Evolutionary conservation across 2,329 filamentous ascomycete genomes (phyloP).

Genomic region (Albifimbria verrucaria): DNA sequence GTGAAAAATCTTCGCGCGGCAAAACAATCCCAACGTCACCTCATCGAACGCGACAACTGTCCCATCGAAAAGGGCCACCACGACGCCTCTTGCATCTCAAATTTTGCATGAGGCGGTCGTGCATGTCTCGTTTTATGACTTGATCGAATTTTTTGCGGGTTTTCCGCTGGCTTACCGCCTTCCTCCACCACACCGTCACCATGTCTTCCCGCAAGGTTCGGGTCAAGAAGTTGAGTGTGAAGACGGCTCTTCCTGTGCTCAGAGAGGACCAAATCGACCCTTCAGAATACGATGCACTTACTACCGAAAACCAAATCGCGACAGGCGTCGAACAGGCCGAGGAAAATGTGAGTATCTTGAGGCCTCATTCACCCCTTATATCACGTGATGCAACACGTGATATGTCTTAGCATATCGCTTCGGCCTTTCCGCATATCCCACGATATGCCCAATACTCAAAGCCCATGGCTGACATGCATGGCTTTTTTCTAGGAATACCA

Average conservation of each 20-base stretch:
- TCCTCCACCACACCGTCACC: constrained; percentile 37
- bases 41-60: constrained; percentile 45
- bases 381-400: constrained; percentile 52
- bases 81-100: constrained; percentile 50
- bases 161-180: constrained; percentile 49
- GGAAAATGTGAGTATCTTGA: constrained; percentile 77
- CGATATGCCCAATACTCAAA: constrained; percentile 9
- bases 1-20: constrained; percentile 54
- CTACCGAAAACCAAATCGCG: constrained; percentile 80
- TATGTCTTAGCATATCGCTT: constrained; percentile 18
- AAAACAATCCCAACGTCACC: constrained; percentile 56
- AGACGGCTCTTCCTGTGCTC: constrained; percentile 82
- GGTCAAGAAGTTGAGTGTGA: constrained; percentile 88
- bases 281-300: constrained; percentile 80
- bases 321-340: constrained; percentile 96
- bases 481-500: constrained; percentile 82
- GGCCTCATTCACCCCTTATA: constrained; percentile 27
- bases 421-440: neutral
- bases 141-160: constrained; percentile 62
- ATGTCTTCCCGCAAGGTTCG: constrained; percentile 69
- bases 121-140: constrained; percentile 57
- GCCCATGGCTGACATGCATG: constrained; percentile 23
- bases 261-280: constrained; percentile 88
- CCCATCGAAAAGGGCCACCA: constrained; percentile 54
- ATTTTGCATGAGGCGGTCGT: constrained; percentile 45